Base-by-base conservation (phyloP, 176 grass and related monocot species). In the Rhynchospora breviuscula region DNA sequence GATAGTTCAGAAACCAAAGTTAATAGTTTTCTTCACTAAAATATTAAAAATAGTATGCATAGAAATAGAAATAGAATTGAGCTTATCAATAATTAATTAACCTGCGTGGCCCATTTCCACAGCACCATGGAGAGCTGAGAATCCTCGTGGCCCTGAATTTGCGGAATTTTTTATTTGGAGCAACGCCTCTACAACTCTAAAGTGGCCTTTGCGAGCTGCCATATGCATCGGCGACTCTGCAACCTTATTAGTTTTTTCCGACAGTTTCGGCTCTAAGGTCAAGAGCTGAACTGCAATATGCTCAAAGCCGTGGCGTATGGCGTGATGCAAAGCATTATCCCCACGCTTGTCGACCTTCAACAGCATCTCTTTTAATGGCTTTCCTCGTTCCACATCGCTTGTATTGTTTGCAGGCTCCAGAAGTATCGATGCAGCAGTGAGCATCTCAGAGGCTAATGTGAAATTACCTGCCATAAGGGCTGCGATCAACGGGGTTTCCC, bases 311-410 rank as follows among this genome's bases (percentile, higher is more conserved):
- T n/a, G 15, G 35, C 68, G 35, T 44, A 73, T 44, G 21, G 68
- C 68, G 31, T 73, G 68, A 44, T 73, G 68, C 44, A 73, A 73
- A 15, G 68, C 68, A 73, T 73, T 73, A 47, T 73, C 68, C 17
- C 68, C 35, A 73, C 15, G 23, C 12, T 6, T 73, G 44, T 73
- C 68, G 15, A 48, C 68, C 68, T 13, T 73, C 68, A 73, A 44
- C 21, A 73, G 17, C 68, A 73, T 48, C 15, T 73, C 12, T 0
- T 47, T 73, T 17, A 44, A 73, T 17, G 3, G 35, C 1, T 40
- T 40, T 40, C 35, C 35, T 40, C 35, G 2, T 40, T 40, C 35
- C 35, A 40, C 2, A 40, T 40, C 35, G 35, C 35, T 40, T 2
- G 35, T 40, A 40, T 40, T 40, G 35, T 40, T 2, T 40, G 35